Evolutionary conservation across 352 stramenopile genomes (phyloP).

Genomic region (Globisporangium polare): DNA sequence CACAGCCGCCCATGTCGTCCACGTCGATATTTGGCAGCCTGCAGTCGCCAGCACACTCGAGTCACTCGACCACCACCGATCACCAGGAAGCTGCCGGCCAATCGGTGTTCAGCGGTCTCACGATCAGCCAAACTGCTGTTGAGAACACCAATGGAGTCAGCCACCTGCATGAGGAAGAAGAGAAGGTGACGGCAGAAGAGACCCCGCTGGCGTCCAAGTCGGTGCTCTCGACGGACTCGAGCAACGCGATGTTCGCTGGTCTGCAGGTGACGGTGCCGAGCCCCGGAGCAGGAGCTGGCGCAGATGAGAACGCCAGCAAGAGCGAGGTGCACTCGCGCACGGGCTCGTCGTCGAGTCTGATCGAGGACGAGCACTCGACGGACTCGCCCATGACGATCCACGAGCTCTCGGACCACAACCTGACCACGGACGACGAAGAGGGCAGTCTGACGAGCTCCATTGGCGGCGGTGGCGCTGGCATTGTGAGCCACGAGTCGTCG

Average conservation of each 20-base stretch:
- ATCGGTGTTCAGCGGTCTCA: slow-evolving; percentile 16
- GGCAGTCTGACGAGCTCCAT: slow-evolving; percentile 3
- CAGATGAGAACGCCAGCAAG: not conserved
- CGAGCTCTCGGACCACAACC: slow-evolving; percentile 36
- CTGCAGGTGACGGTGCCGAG: slow-evolving; percentile 13
- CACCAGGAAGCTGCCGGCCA: not conserved
- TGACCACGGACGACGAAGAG: slow-evolving; percentile 14
- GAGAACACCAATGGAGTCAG: not conserved
- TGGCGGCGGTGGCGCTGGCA: not conserved
- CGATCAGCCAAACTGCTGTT: not conserved
- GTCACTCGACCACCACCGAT: too few relatives aligned
- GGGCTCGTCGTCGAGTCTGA: slow-evolving; percentile 16
- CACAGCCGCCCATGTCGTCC: not conserved
- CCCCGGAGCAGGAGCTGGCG: not conserved
- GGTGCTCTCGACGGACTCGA: slow-evolving; percentile 4
- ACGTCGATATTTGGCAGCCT: slow-evolving; percentile 38
- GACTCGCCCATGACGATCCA: slow-evolving; percentile 48
- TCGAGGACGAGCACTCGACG: slow-evolving; percentile 17
- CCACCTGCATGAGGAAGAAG: slow-evolving; percentile 3
- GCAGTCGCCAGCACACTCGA: slow-evolving; percentile 16
- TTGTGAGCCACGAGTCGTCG: slow-evolving; percentile 14
- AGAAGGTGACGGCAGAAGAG: not conserved
- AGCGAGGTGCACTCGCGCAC: slow-evolving; percentile 15
- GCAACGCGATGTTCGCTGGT: slow-evolving; percentile 11
- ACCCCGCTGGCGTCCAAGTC: not conserved